Evolutionary conservation across 2,329 filamentous ascomycete species (phyloP).

Genomic region (Talaromyces sp.): DNA sequence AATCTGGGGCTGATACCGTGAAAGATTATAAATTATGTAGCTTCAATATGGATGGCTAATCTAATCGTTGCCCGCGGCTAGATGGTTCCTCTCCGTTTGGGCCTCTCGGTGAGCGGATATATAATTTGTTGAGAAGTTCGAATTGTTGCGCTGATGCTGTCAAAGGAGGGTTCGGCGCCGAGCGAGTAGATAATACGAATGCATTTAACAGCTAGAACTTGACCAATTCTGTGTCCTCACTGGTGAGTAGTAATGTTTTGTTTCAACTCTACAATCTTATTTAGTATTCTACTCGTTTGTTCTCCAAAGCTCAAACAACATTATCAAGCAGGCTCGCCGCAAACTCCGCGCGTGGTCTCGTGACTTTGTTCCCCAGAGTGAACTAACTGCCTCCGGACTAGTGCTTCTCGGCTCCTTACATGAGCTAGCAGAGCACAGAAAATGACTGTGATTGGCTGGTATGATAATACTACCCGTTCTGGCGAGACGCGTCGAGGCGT

Average conservation of each 20-base stretch:
- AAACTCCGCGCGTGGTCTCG: background rate
- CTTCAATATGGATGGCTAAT: background rate
- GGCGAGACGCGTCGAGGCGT: conserved; percentile 10
- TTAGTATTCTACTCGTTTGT: background rate
- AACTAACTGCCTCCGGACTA: background rate
- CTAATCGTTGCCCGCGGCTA: background rate
- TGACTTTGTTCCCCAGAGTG: background rate
- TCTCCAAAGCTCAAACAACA: background rate
- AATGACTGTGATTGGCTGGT: conserved; percentile 9
- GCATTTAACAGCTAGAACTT: background rate
- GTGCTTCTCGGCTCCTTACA: background rate
- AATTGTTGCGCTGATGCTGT: background rate
- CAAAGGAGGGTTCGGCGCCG: background rate
- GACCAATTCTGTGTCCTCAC: background rate
- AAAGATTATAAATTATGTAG: background rate
- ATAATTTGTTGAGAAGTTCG: background rate
- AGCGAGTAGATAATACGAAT: background rate
- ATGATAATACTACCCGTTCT: conserved; percentile 14
- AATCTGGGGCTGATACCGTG: background rate
- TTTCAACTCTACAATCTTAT: background rate
- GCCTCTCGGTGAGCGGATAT: conserved; percentile 14
- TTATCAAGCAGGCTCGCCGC: background rate
- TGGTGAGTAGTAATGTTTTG: background rate
- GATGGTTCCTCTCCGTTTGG: conserved; percentile 1
- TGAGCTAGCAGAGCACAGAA: too few relatives aligned